A percentile compares a stretch with the other conserved stretches of the same genome.
phyloP scores from a whole-genome alignment of 148 eudicot species.

The Rhododendron kiyosumense region DNA sequence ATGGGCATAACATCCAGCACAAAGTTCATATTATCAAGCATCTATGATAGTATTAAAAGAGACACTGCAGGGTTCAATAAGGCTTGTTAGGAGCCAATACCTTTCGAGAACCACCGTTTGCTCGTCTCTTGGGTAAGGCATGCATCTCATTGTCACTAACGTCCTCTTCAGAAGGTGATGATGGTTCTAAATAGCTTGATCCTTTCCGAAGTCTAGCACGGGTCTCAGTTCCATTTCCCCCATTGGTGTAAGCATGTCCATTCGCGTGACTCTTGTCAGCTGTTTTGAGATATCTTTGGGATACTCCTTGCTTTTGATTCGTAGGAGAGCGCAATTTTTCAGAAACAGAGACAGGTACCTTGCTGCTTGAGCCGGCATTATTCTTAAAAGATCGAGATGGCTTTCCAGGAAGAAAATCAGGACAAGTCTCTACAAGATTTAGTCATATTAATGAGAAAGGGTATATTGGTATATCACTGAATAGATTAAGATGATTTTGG shows the following conservation, averaged over 20 bases:
- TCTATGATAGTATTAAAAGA: neutral
- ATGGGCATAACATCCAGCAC: too few species aligned
- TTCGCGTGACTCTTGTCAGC: slow-evolving; percentile 27
- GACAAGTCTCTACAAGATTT: slow-evolving; percentile 40
- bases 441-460: neutral
- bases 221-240: slow-evolving; percentile 13
- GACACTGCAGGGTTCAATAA: neutral
- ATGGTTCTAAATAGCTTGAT: slow-evolving; percentile 31
- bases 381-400: slow-evolving; percentile 32
- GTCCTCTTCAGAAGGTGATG: slow-evolving; percentile 54
- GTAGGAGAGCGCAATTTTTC: slow-evolving; percentile 22
- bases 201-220: slow-evolving; percentile 21
- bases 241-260: slow-evolving; percentile 25
- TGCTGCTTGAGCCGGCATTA: slow-evolving; percentile 19
- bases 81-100: slow-evolving; percentile 11
- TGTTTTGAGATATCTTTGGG: slow-evolving; percentile 18
- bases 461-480: neutral
- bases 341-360: slow-evolving; percentile 8
- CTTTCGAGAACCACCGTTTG: slow-evolving; percentile 22
- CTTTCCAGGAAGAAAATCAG: slow-evolving; percentile 34
- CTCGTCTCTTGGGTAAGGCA: slow-evolving; percentile 17
- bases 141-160: slow-evolving; percentile 30
- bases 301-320: slow-evolving; percentile 14
- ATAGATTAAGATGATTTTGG: neutral
- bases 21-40: neutral